Evolutionary conservation across 2,329 filamentous ascomycete genomes (phyloP).

Genomic region (Domatiomyces globalis): DNA sequence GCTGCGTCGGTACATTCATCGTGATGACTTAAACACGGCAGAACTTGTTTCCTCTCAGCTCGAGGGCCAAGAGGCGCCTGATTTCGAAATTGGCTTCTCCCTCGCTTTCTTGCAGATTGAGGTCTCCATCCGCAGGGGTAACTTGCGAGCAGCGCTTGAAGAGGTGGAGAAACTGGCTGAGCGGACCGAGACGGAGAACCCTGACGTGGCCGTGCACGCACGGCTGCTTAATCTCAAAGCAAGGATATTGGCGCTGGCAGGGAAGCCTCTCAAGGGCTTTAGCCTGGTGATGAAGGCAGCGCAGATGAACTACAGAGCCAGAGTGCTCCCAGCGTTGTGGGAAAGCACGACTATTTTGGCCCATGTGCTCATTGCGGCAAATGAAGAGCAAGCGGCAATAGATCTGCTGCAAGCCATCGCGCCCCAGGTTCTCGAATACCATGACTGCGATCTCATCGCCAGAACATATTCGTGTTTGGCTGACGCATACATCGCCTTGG

Average conservation of each 20-base stretch:
- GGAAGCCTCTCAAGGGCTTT: constrained; percentile 60
- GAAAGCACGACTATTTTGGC: constrained; percentile 54
- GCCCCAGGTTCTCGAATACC: constrained; percentile 62
- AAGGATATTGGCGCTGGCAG: constrained; percentile 51
- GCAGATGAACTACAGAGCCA: constrained; percentile 55
- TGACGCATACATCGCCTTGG: constrained; percentile 66
- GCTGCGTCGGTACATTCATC: constrained; percentile 28
- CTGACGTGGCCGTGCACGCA: constrained; percentile 54
- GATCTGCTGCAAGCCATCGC: constrained; percentile 54
- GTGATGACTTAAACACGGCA: constrained; percentile 42
- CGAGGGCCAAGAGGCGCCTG: constrained; percentile 36
- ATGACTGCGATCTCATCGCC: constrained; percentile 48
- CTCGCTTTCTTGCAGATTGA: constrained; percentile 48
- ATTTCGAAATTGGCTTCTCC: constrained; percentile 46
- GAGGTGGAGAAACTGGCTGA: constrained; percentile 40
- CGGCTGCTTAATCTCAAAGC: constrained; percentile 61
- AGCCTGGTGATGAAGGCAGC: constrained; percentile 63
- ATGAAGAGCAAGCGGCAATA: constrained; percentile 54
- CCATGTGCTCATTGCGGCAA: constrained; percentile 53
- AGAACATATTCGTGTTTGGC: constrained; percentile 55
- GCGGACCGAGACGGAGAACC: constrained; percentile 37
- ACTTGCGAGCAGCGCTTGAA: constrained; percentile 40
- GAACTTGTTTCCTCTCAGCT: constrained; percentile 45
- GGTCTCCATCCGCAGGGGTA: constrained; percentile 39
- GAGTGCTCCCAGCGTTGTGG: constrained; percentile 58